Conservation (phyloP, 2,329 filamentous ascomycete species). For the Chaetomiaceae sp. region DNA sequence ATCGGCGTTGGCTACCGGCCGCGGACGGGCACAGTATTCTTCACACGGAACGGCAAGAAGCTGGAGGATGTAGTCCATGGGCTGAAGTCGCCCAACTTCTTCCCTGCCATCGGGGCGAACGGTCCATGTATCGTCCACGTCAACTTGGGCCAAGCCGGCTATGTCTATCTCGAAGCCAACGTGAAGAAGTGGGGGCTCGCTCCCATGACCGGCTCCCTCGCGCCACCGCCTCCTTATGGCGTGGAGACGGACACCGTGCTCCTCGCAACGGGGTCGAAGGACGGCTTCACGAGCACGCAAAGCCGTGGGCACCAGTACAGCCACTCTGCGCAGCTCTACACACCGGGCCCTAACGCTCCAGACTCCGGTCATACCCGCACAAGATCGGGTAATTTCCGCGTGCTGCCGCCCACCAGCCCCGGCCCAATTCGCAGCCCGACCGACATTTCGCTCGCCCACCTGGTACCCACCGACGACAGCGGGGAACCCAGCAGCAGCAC, state of each 20-base stretch:
- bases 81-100: slow-evolving; percentile 92
- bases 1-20: slow-evolving; percentile 93
- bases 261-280: slow-evolving; percentile 73
- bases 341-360: slow-evolving; percentile 37
- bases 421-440: slow-evolving; percentile 87
- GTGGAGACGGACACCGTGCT: slow-evolving; percentile 96
- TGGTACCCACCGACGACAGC: slow-evolving; percentile 64
- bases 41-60: slow-evolving; percentile 96
- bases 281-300: slow-evolving; percentile 42
- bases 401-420: slow-evolving; percentile 72
- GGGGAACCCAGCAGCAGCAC: slow-evolving; percentile 64
- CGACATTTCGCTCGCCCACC: slow-evolving; percentile 87
- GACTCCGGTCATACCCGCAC: slow-evolving; percentile 65
- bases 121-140: slow-evolving; percentile 90
- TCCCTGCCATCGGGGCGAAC: slow-evolving; percentile 93
- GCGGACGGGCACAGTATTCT: slow-evolving; percentile 91
- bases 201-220: slow-evolving; percentile 89
- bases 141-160: slow-evolving; percentile 96
- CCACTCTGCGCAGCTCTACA: slow-evolving; percentile 41
- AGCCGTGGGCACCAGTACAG: slow-evolving; percentile 39
- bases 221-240: slow-evolving; percentile 91
- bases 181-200: slow-evolving; percentile 99
- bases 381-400: slow-evolving; percentile 70
- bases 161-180: slow-evolving; percentile 98
- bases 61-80: slow-evolving; percentile 91